Evolutionary conservation across 495 filamentous ascomycete species (phyloP).

Genomic region (Podospora anserina): DNA sequence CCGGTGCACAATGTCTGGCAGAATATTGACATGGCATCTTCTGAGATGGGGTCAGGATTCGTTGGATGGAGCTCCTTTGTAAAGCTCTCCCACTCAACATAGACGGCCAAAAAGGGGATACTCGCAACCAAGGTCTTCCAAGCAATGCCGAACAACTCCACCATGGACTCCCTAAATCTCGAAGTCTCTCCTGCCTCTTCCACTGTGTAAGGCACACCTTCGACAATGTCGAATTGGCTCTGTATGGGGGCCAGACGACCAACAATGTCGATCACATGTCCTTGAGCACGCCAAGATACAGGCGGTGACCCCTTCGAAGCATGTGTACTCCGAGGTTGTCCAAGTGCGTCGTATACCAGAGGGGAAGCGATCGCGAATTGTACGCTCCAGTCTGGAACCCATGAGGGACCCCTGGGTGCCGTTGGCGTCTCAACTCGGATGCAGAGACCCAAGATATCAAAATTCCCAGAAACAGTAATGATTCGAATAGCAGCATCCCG

Average conservation of each 20-base stretch:
- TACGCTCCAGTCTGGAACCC: slow-evolving; percentile 15
- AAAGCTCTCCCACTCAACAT: slow-evolving; percentile 15
- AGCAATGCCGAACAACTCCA: neutral
- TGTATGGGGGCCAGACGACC: neutral
- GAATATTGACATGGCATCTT: slow-evolving; percentile 8
- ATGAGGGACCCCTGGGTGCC: slow-evolving; percentile 11
- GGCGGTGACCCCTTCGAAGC: slow-evolving; percentile 7
- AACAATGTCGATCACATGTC: slow-evolving; percentile 13
- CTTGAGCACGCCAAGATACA: slow-evolving; percentile 10
- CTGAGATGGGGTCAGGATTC: slow-evolving; percentile 6
- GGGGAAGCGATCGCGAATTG: slow-evolving; percentile 2
- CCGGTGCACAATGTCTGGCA: slow-evolving; percentile 15
- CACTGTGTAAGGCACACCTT: neutral
- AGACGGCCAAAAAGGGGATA: neutral
- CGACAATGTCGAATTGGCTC: slow-evolving; percentile 1
- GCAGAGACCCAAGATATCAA: slow-evolving; percentile 16
- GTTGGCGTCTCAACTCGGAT: neutral
- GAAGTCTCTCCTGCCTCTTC: neutral
- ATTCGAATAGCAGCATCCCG: slow-evolving; percentile 6
- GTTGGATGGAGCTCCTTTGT: slow-evolving; percentile 12
- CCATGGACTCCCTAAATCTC: neutral
- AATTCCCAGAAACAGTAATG: slow-evolving; percentile 6
- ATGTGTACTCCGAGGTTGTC: slow-evolving; percentile 8
- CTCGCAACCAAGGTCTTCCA: slow-evolving; percentile 2
- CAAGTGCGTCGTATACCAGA: slow-evolving; percentile 7